Evolutionary conservation across 306 rosid genomes (phyloP), one percentile per base, ranked within the genome.

Genomic region (Cicer arietinum): DNA sequence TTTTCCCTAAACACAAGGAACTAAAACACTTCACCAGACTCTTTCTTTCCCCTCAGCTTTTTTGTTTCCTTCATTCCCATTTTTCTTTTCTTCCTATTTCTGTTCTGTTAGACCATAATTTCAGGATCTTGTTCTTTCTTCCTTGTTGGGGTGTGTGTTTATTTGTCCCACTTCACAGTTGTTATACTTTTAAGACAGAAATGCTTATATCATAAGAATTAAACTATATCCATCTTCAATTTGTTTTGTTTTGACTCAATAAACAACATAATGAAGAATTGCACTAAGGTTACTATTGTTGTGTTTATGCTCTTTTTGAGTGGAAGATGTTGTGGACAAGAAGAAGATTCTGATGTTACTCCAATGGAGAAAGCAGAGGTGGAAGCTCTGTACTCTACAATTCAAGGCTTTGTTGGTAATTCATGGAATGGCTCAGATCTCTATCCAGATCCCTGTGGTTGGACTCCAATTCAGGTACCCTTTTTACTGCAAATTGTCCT

Each of bases 361-460:
- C 97, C 97, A 75, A 95, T 95, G 99, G 92, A 84, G 88, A 81
- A 85, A 78, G 68, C 82, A 72, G 98, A 95, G 74, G 81, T 74
- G 43, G 85, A 83, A 64, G 93, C 96, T 75, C 83, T 95, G 11
- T 92, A 78, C 87, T 86, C 89, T 11, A 79, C 93, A 8, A 84
- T 95, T 16, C 99, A 95, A 77, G 99, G 99, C 64, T 95, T 95
- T 89, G 93, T 92, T 74, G 99, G 99, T 13, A 72, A 85, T 77
- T 85, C 87, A 74, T 95, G 98, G 99, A 92, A 95, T 86, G 99
- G 99, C 80, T 89, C 99, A 37, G 88, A 87, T 87, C 96, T 95
- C 81, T 95, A 86, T 87, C 98, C 99, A 48, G 99, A 95, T 83
- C 99, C 99, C 71, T 95, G 98, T 85, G 99, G 99, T 1, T 92